Percentiles rank a stretch among this genome's conserved stretches.
Conservation (phyloP, 176 grass and related monocot genomes). For the Pharus latifolius region DNA sequence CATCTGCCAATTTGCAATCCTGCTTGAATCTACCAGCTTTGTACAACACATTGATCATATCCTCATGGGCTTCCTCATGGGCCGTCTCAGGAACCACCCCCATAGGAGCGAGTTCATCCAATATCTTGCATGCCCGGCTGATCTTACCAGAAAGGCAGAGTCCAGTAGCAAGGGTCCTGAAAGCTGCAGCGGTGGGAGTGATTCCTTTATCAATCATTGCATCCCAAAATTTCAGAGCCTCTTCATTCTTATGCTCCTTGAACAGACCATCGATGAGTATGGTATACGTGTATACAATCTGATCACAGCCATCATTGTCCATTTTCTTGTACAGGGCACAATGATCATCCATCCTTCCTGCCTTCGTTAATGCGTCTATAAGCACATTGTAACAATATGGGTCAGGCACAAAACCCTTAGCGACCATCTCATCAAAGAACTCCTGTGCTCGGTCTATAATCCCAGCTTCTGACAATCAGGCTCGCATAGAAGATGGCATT, state of each 20-base stretch:
- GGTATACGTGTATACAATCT: slow-evolving; percentile 79
- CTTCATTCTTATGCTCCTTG: slow-evolving; percentile 81
- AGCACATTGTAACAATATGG: slow-evolving; percentile 80
- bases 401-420: slow-evolving; percentile 53
- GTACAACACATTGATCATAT: slow-evolving; percentile 86
- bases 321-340: slow-evolving; percentile 68
- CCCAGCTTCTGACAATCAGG: slow-evolving; percentile 67
- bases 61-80: no score
- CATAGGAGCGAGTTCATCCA: slow-evolving; percentile 86
- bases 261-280: slow-evolving; percentile 80
- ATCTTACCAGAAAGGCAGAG: slow-evolving; percentile 88
- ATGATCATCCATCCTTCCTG: slow-evolving; percentile 47
- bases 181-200: slow-evolving; percentile 61
- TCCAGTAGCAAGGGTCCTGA: slow-evolving; percentile 61
- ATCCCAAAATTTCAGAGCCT: slow-evolving; percentile 73
- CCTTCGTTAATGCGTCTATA: slow-evolving; percentile 62
- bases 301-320: slow-evolving; percentile 70
- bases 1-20: slow-evolving; percentile 86
- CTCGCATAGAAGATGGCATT: slow-evolving; percentile 68
- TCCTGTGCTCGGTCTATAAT: slow-evolving; percentile 45
- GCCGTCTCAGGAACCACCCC: slow-evolving; percentile 74
- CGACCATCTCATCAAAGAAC: slow-evolving; percentile 72
- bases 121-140: slow-evolving; percentile 65
- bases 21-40: slow-evolving; percentile 79
- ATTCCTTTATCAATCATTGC: slow-evolving; percentile 84